Base-by-base conservation (phyloP, 2,329 filamentous ascomycete genomes). In the Aspergillus japonicus region DNA sequence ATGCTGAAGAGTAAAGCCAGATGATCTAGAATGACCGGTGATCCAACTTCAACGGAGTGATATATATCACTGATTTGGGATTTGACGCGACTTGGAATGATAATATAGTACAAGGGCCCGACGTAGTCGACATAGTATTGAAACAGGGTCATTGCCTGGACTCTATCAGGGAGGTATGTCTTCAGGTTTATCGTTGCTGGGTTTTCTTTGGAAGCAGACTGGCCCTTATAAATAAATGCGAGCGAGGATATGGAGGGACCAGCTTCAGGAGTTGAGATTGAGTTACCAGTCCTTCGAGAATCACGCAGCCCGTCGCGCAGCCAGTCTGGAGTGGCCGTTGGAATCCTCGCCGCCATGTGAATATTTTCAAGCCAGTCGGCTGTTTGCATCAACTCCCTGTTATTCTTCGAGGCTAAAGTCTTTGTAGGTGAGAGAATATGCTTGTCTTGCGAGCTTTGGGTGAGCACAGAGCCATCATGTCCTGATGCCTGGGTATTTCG, bases 1-100 rank as follows among this genome's bases (percentile, higher is more conserved):
- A 78, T 71, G 53, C 69, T 69, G 42, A 77, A 71, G 2, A 77
- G 21, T 0, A 78, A 64, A 4, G 74, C 71, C n/a, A 74, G 23
- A 29, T 75, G 67, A 14, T 59, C 62, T 1, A 69, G 50, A 14
- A 73, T 62, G 1, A 72, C 57, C 1, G 66, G 53, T 2, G 59
- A 31, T 6, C 64, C 62, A 1, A 56, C 51, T 11, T 69, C 64
- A 11, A 72, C 39, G 19, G 58, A 62, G 6, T 65, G 56, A 56
- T 78, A 78, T 2, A 77, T 61, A 1, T 52, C 55, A 16, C 73
- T 50, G 33, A 77, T 69, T 6, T 71, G 68, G 5, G 21, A 51
- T 29, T 69, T 64, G 0, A 71, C 67, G 1, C 54, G 63, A 21
- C 50, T 59, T 0, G 70, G 66, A 0, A 75, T 67, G 10, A 77